Evolutionary conservation across 208 protist species (phyloP).

Genomic region (Leishmania amazonensis): DNA sequence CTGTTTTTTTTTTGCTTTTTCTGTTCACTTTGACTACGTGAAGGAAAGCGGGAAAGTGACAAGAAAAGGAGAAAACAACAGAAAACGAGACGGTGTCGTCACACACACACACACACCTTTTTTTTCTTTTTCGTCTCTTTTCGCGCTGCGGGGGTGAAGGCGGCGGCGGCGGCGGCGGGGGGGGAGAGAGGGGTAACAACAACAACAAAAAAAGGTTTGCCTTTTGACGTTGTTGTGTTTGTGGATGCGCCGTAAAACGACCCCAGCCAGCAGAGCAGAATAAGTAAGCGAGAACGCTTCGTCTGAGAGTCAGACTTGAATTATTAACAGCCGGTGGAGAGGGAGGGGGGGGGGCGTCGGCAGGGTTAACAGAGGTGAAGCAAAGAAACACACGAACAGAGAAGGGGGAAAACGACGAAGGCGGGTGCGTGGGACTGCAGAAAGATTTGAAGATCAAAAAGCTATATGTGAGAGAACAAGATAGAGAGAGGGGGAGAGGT

Average conservation of each 20-base stretch:
- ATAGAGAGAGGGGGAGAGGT: neutral
- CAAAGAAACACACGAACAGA: neutral
- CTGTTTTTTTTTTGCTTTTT: too few relatives aligned
- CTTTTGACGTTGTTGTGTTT: neutral
- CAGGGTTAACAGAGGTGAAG: neutral
- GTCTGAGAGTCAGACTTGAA: neutral
- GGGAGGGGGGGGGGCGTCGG: too few relatives aligned
- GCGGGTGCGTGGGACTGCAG: too few relatives aligned
- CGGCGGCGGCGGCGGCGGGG: too few relatives aligned
- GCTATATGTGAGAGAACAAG: neutral
- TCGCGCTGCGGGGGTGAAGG: neutral
- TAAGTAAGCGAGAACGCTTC: neutral
- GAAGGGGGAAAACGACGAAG: neutral
- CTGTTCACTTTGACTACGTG: neutral
- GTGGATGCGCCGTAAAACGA: neutral
- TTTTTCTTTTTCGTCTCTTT: neutral
- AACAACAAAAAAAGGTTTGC: neutral
- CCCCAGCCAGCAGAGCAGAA: neutral
- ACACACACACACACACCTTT: neutral
- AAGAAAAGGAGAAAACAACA: neutral
- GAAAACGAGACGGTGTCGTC: neutral
- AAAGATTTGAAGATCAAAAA: neutral
- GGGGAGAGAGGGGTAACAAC: neutral
- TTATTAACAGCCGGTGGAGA: neutral
- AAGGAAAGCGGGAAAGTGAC: neutral